A percentile compares a stretch with the other conserved stretches of the same genome.
Conservation (phyloP, 1,139 yeast species). For the Magnusiomyces tetraspermus region DNA sequence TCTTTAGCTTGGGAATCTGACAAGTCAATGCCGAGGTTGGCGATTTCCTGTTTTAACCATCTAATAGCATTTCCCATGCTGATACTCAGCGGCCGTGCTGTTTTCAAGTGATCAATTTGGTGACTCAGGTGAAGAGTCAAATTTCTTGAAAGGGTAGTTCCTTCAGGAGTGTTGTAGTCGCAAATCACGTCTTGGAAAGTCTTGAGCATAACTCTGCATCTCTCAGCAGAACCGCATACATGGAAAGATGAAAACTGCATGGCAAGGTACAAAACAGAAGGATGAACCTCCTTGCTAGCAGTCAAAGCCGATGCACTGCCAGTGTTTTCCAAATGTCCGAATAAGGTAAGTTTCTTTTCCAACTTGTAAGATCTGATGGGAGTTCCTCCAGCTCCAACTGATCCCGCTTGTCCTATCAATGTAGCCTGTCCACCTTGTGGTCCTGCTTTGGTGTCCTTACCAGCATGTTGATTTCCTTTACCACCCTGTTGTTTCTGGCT, state of each 20-base stretch:
- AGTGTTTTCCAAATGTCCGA: constrained; percentile 67
- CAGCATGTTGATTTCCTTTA: constrained; percentile 5
- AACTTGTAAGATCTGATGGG: constrained; percentile 1
- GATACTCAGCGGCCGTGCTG: constrained; percentile 84
- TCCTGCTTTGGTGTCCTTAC: not conserved
- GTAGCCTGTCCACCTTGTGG: not conserved
- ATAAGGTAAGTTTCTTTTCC: constrained; percentile 43
- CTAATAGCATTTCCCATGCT: constrained; percentile 98
- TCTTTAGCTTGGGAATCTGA: constrained; percentile 66
- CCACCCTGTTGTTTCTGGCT: constrained; percentile 6
- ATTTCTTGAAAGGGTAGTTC: constrained; percentile 78
- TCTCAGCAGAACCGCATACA: constrained; percentile 80
- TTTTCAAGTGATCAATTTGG: constrained; percentile 86
- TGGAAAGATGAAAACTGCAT: constrained; percentile 74
- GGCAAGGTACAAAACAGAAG: constrained; percentile 69
- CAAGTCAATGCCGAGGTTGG: constrained; percentile 57
- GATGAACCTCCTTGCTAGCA: constrained; percentile 63
- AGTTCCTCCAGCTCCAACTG: constrained; percentile 6
- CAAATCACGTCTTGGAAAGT: constrained; percentile 73
- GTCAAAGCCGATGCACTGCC: constrained; percentile 23
- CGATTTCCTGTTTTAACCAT: constrained; percentile 91
- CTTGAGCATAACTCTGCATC: constrained; percentile 77
- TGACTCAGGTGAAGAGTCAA: constrained; percentile 83
- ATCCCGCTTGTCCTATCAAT: not conserved
- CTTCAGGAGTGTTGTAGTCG: constrained; percentile 78